Percentiles rank a stretch among this genome's conserved stretches.
Evolutionary conservation across 108 stramenopile species (phyloP).

Genomic region (Nitzschia sp.): DNA sequence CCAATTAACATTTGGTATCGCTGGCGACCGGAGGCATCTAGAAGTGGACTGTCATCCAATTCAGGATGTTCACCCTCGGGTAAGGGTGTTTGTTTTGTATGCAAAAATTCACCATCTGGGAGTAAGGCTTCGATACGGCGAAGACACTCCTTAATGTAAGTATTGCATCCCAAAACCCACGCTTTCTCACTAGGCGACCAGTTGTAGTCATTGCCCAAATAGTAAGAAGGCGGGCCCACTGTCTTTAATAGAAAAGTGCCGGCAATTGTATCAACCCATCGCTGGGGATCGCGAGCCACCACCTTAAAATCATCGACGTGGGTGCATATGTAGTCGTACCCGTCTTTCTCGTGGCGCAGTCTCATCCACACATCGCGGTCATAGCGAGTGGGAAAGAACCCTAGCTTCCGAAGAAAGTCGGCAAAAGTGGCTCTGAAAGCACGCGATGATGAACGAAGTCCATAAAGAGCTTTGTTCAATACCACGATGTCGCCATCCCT

Average conservation of each 20-base stretch:
- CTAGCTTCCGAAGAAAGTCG: background rate
- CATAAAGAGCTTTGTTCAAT: slow-evolving; percentile 45
- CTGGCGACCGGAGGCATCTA: background rate
- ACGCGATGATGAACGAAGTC: slow-evolving; percentile 8
- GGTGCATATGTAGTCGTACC: background rate
- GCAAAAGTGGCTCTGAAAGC: background rate
- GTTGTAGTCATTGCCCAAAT: no score
- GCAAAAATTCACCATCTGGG: background rate
- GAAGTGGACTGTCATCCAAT: background rate
- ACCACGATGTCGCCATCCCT: slow-evolving; percentile 20
- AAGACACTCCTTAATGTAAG: background rate
- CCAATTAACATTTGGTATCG: slow-evolving; percentile 36
- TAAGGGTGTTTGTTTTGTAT: background rate
- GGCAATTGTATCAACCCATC: background rate
- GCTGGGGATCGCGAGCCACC: background rate
- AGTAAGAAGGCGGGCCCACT: background rate
- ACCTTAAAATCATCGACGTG: background rate
- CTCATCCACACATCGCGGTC: background rate
- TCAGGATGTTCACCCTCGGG: background rate
- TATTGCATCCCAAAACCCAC: background rate
- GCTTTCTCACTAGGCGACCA: background rate
- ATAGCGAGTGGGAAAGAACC: background rate
- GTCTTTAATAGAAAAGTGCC: background rate
- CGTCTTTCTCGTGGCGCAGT: background rate
- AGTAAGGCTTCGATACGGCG: background rate